Conservation (phyloP, 2,329 filamentous ascomycete genomes). For the Arthrinium phaeospermum region DNA sequence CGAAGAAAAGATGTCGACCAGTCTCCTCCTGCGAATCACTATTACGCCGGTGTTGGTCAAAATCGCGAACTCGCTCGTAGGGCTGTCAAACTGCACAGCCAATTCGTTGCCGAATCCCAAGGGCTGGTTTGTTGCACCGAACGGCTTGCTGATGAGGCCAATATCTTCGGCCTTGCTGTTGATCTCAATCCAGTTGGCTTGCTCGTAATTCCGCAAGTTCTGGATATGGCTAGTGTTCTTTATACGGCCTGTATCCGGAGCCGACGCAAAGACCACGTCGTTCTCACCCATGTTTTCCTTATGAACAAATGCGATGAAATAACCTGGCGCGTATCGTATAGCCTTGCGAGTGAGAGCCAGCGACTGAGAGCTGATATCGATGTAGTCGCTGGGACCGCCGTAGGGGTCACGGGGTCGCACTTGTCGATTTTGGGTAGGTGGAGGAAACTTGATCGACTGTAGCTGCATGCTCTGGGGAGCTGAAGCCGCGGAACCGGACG, state of each 20-base stretch:
- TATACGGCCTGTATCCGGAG: conserved; percentile 89
- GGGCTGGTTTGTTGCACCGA: conserved; percentile 70
- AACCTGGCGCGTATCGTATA: conserved; percentile 79
- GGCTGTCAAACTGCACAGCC: conserved; percentile 90
- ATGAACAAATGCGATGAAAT: conserved; percentile 84
- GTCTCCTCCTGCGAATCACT: conserved; percentile 78
- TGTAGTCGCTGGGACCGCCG: conserved; percentile 43
- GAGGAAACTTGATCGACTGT: conserved; percentile 95
- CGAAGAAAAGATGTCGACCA: conserved; percentile 91
- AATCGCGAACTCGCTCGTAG: conserved; percentile 80
- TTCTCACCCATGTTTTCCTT: conserved; percentile 63
- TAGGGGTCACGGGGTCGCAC: conserved; percentile 30
- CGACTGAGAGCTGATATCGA: conserved; percentile 54
- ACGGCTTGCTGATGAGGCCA: conserved; percentile 75
- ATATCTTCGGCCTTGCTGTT: conserved; percentile 78
- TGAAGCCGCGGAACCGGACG: conserved; percentile 62
- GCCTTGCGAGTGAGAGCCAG: conserved; percentile 58
- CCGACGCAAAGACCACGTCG: conserved; percentile 81
- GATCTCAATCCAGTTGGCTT: conserved; percentile 79
- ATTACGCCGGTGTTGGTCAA: conserved; percentile 92
- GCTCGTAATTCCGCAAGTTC: conserved; percentile 73
- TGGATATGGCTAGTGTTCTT: conserved; percentile 60
- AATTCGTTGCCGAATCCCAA: conserved; percentile 92
- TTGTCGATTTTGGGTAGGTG: conserved; percentile 49
- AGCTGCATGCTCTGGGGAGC: conserved; percentile 95